Conservation (phyloP, 768 basidiomycete genomes). For the Agrocybe chaxingu region DNA sequence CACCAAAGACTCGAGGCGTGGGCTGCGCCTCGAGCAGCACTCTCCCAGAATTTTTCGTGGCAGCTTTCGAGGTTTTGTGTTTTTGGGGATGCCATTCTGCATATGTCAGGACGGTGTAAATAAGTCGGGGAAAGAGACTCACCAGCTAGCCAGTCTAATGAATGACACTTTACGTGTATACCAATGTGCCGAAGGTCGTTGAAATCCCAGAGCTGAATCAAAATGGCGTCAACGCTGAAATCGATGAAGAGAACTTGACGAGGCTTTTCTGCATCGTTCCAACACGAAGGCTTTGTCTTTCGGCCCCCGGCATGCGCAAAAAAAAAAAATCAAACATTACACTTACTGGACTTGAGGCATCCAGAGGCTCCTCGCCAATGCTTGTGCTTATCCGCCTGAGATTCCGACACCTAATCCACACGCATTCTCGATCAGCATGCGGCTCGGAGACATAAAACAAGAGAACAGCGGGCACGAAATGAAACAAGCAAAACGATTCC, state of each 20-base stretch:
- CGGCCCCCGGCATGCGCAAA: no score
- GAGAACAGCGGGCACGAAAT: neutral
- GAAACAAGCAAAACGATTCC: neutral
- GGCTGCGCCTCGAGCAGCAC: slow-evolving; percentile 36
- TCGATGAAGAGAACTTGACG: no score
- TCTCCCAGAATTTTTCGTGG: slow-evolving; percentile 35
- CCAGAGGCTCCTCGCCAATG: slow-evolving; percentile 30
- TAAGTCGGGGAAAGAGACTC: slow-evolving; percentile 3
- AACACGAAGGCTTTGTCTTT: no score
- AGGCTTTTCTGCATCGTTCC: no score
- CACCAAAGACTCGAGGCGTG: slow-evolving; percentile 33
- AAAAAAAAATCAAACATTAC: neutral
- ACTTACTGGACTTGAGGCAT: slow-evolving; percentile 30
- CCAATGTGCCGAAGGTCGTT: slow-evolving; percentile 29
- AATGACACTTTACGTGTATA: slow-evolving; percentile 31
- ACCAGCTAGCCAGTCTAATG: slow-evolving; percentile 34
- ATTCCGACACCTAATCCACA: slow-evolving; percentile 26
- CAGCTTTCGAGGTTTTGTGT: slow-evolving; percentile 28
- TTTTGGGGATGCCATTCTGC: slow-evolving; percentile 29
- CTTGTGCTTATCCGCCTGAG: slow-evolving; percentile 31
- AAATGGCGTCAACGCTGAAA: neutral
- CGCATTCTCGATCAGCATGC: slow-evolving; percentile 7
- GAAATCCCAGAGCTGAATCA: slow-evolving; percentile 32
- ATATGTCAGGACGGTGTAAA: neutral
- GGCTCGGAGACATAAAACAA: neutral